A percentile compares a stretch with the other conserved stretches of the same genome.
These are phyloP conservation scores for Helotiales sp. DNA, from an alignment of 2,329 filamentous ascomycete species.

Conservation along the genomic window DNA sequence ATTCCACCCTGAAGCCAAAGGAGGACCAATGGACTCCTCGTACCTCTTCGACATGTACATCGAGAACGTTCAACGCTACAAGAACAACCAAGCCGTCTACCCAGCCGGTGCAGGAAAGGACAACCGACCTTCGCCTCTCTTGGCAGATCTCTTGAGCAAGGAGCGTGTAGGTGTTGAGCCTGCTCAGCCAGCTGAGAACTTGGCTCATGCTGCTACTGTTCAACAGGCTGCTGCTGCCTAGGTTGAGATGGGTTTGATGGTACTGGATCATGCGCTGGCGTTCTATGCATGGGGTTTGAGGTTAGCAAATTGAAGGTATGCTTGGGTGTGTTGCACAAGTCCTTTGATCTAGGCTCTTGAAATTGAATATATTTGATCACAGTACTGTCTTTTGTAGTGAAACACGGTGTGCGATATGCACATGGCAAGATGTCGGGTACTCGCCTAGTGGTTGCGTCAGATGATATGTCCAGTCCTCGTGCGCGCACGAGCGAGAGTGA, in stretches of 20 bases:
- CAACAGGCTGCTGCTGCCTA: constrained; percentile 24
- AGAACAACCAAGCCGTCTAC: constrained; percentile 74
- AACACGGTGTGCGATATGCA: too few species aligned
- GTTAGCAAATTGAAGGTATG: neutral
- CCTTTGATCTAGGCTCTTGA: neutral
- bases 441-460: too few species aligned
- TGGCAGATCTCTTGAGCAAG: constrained; percentile 89
- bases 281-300: neutral
- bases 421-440: too few species aligned
- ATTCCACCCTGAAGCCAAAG: constrained; percentile 98
- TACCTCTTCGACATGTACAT: constrained; percentile 98
- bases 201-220: constrained; percentile 22
- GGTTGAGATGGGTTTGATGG: neutral
- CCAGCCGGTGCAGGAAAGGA: constrained; percentile 69
- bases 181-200: constrained; percentile 27
- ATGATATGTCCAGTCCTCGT: too few species aligned
- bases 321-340: neutral
- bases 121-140: constrained; percentile 81
- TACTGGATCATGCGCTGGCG: neutral
- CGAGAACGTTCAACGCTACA: constrained; percentile 85
- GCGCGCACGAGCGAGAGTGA: too few species aligned
- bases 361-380: neutral
- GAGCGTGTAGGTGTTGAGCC: constrained; percentile 82
- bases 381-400: too few species aligned
- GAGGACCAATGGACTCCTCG: constrained; percentile 90